Conservation (phyloP, 495 filamentous ascomycete species). For the Podospora bellae-mahoneyi region DNA sequence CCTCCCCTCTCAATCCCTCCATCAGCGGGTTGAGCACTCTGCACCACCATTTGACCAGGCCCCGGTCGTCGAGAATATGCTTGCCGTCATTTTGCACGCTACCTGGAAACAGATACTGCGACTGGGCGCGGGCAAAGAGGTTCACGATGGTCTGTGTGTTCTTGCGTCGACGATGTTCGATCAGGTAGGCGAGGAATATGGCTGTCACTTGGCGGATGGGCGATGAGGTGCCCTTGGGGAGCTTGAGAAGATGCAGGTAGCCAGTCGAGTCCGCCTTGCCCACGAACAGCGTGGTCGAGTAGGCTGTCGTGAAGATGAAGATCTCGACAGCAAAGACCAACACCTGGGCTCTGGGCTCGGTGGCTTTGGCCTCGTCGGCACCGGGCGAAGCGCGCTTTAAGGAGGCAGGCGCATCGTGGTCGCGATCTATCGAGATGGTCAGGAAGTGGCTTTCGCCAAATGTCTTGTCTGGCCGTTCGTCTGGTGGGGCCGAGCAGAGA, state of each 20-base stretch:
- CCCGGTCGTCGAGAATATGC: slow-evolving; percentile 89
- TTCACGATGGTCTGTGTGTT: slow-evolving; percentile 77
- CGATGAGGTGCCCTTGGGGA: slow-evolving; percentile 61
- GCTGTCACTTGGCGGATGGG: slow-evolving; percentile 67
- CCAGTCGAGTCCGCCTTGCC: slow-evolving; percentile 97
- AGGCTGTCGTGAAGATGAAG: slow-evolving; percentile 68
- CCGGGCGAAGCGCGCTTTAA: slow-evolving; percentile 32
- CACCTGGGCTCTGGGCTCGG: slow-evolving; percentile 24
- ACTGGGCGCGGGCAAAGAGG: slow-evolving; percentile 87
- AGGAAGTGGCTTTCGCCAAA: slow-evolving; percentile 89
- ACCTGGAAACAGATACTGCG: slow-evolving; percentile 92
- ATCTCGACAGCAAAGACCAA: slow-evolving; percentile 55
- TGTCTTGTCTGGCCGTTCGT: slow-evolving; percentile 64
- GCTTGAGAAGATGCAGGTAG: slow-evolving; percentile 64
- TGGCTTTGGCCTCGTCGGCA: slow-evolving; percentile 27
- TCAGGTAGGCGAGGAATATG: slow-evolving; percentile 72
- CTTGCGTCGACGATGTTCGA: slow-evolving; percentile 60
- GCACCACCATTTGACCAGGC: slow-evolving; percentile 94
- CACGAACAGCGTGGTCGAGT: slow-evolving; percentile 84
- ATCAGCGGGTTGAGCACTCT: slow-evolving; percentile 73
- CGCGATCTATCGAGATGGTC: slow-evolving; percentile 57
- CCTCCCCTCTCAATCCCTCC: slow-evolving; percentile 36
- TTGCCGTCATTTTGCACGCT: slow-evolving; percentile 82
- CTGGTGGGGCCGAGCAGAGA: slow-evolving; percentile 76
- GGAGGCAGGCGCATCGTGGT: neutral